These are phyloP conservation scores for Penicillium sp. DNA, from an alignment of 2,329 filamentous ascomycete species.

Conservation along the genomic window DNA sequence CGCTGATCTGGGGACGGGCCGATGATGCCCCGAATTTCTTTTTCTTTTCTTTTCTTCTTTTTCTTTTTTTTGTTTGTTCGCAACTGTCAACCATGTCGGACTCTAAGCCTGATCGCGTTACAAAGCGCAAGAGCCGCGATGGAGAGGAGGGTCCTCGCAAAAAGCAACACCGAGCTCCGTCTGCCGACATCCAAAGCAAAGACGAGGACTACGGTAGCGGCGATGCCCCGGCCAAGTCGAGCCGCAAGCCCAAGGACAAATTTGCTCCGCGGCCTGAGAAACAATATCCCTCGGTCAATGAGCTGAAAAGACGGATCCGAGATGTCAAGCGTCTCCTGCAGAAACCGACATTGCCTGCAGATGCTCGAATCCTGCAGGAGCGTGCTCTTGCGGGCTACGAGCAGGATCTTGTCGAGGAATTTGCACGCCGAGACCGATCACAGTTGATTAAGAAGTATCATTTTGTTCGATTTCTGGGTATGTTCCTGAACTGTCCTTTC, in stretches of 20 bases:
- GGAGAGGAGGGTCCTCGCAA: slow-evolving; percentile 25
- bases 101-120: slow-evolving; percentile 16
- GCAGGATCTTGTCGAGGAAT: slow-evolving; percentile 50
- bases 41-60: slow-evolving; percentile 16
- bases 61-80: slow-evolving; percentile 5
- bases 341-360: slow-evolving; percentile 48
- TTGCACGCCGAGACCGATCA: slow-evolving; percentile 46
- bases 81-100: slow-evolving; percentile 14
- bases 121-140: slow-evolving; percentile 30
- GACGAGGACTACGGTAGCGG: slow-evolving; percentile 12
- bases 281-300: slow-evolving; percentile 40
- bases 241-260: slow-evolving; percentile 20
- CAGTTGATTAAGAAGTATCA: slow-evolving; percentile 59
- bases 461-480: slow-evolving; percentile 61
- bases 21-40: slow-evolving; percentile 24
- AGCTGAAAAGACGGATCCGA: slow-evolving; percentile 54
- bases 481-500: slow-evolving; percentile 2
- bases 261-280: slow-evolving; percentile 22
- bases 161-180: slow-evolving; percentile 22
- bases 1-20: slow-evolving; percentile 28
- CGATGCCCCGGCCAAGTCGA: slow-evolving; percentile 7
- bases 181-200: slow-evolving; percentile 8
- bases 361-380: slow-evolving; percentile 55
- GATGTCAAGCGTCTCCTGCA: slow-evolving; percentile 52
- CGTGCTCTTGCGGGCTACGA: slow-evolving; percentile 54